phyloP scores from a whole-genome alignment of 2,329 filamentous ascomycete species.

The Zymoseptoria passerinii region DNA sequence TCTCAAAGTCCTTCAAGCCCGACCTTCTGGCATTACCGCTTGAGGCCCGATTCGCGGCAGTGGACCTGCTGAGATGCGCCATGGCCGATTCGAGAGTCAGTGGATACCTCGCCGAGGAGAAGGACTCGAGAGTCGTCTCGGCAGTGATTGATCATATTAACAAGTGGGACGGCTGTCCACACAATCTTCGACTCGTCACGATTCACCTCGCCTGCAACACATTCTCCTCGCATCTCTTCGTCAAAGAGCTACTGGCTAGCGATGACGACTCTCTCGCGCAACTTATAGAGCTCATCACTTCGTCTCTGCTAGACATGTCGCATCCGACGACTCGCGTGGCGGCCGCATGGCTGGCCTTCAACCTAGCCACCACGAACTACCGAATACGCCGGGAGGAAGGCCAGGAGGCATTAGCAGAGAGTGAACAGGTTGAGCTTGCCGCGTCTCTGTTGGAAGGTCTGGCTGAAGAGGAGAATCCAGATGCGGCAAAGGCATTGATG shows the following conservation, averaged over 20 bases:
- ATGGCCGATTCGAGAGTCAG: conserved; percentile 71
- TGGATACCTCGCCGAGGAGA: conserved; percentile 73
- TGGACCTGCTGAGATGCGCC: conserved; percentile 76
- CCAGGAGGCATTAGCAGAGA: conserved; percentile 54
- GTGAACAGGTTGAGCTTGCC: conserved; percentile 70
- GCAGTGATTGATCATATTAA: conserved; percentile 51
- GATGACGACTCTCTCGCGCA: conserved; percentile 35
- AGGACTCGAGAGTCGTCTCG: conserved; percentile 52
- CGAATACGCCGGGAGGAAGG: conserved; percentile 52
- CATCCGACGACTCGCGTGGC: conserved; percentile 70
- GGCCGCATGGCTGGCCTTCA: conserved; percentile 75
- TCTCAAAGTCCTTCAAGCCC: conserved; percentile 39
- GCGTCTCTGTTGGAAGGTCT: conserved; percentile 75
- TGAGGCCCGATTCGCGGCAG: conserved; percentile 65
- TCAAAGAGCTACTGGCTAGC: conserved; percentile 33
- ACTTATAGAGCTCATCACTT: conserved; percentile 62
- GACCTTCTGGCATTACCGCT: conserved; percentile 43
- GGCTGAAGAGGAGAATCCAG: conserved; percentile 40
- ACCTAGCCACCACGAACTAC: conserved; percentile 65
- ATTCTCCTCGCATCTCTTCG: conserved; percentile 66
- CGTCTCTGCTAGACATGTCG: conserved; percentile 68
- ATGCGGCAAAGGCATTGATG: conserved; percentile 69
- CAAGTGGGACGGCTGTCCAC: conserved; percentile 58
- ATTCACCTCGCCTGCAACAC: conserved; percentile 79
- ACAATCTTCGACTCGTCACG: conserved; percentile 73